phyloP scores from a whole-genome alignment of 192 early-diverging fungal species.

The Rhizoclosmatium sp. region DNA sequence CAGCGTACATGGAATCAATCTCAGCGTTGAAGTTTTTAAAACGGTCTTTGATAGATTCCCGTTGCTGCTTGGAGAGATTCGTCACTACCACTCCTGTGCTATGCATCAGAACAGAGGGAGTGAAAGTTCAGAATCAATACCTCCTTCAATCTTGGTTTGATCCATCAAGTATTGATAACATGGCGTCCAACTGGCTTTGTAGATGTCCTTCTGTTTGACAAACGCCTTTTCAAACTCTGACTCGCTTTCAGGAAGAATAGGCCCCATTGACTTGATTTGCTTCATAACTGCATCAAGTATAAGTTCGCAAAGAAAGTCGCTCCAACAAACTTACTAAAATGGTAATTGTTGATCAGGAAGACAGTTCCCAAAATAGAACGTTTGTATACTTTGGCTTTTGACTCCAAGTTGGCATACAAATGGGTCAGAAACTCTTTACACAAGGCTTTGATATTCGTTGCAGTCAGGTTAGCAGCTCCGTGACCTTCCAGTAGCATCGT shows the following conservation, averaged over 20 bases:
- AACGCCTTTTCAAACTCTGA: constrained; percentile 64
- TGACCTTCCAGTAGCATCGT: constrained; percentile 41
- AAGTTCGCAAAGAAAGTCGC: not conserved
- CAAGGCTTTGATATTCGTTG: constrained; percentile 21
- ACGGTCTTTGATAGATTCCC: constrained; percentile 80
- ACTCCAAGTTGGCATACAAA: constrained; percentile 67
- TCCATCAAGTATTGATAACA: constrained; percentile 80
- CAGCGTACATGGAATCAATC: constrained; percentile 76
- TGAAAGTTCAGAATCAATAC: not conserved
- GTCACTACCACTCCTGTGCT: constrained; percentile 58
- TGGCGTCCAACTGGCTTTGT: constrained; percentile 72
- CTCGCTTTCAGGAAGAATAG: constrained; percentile 62
- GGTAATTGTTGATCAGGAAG: constrained; percentile 86
- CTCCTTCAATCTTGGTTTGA: constrained; percentile 68
- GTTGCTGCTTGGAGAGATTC: constrained; percentile 70
- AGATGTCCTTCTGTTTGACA: constrained; percentile 56
- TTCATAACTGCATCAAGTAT: constrained; percentile 57
- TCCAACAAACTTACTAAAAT: constrained; percentile 52
- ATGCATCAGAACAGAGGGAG: not conserved
- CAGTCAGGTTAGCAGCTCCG: constrained; percentile 12
- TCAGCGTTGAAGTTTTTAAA: constrained; percentile 89
- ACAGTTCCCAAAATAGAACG: constrained; percentile 68
- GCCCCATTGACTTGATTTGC: constrained; percentile 59
- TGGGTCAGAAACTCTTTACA: constrained; percentile 55
- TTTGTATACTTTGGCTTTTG: constrained; percentile 76